A percentile compares a stretch with the other conserved stretches of the same genome.
phyloP scores from a whole-genome alignment of 2,329 filamentous ascomycete species.

The Leptographium flavum region DNA sequence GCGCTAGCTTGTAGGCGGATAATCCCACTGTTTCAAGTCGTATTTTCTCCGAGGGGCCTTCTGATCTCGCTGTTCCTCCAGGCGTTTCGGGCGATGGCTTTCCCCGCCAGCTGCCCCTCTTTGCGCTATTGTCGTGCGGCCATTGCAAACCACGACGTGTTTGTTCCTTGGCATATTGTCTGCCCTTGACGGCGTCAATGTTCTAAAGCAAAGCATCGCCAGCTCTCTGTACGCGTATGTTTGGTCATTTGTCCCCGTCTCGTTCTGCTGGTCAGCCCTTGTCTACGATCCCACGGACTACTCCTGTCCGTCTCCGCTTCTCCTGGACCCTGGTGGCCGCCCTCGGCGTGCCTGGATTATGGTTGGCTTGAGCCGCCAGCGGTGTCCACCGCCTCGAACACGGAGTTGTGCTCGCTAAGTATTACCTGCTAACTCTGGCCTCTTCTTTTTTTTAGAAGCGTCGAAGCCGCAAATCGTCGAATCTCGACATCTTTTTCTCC shows the following conservation, averaged over 20 bases:
- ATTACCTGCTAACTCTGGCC: not conserved
- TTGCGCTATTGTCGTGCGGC: not conserved
- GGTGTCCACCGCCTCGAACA: not conserved
- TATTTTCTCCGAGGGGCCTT: not conserved
- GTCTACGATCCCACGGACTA: not conserved
- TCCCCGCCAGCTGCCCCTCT: not conserved
- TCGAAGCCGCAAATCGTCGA: conserved; percentile 1
- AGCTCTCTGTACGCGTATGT: too few relatives aligned
- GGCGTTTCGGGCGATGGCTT: not conserved
- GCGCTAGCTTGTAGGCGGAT: not conserved
- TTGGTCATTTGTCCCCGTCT: too few relatives aligned
- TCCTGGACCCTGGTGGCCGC: not conserved
- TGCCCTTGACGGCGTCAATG: too few relatives aligned
- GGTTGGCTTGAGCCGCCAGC: not conserved
- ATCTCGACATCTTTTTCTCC: too few relatives aligned
- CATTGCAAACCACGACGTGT: too few relatives aligned
- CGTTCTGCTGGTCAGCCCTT: not conserved
- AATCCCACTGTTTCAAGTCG: conserved; percentile 1
- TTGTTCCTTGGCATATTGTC: not conserved
- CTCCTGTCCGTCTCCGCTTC: not conserved
- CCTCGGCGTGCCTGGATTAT: not conserved
- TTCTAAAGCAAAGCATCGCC: too few relatives aligned
- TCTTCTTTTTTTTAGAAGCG: conserved; percentile 1
- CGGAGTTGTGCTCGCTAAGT: not conserved
- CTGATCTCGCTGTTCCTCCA: not conserved